phyloP scores from a whole-genome alignment of 139 green algal genomes.

The Ettlia oleoabundans region DNA sequence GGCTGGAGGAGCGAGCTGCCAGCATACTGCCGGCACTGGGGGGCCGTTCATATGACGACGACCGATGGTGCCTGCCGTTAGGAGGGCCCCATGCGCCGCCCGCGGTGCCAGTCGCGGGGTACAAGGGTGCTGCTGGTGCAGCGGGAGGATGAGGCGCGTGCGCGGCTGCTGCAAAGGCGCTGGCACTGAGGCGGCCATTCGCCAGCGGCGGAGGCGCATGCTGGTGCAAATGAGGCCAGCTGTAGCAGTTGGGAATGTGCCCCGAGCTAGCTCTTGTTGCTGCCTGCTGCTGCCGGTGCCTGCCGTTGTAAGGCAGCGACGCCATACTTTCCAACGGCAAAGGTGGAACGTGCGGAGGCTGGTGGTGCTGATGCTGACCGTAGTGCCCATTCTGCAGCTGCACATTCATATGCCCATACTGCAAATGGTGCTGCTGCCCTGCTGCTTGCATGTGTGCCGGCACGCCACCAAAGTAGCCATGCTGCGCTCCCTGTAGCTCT shows the following conservation, averaged over 20 bases:
- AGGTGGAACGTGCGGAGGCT: background rate
- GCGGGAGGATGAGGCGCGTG: background rate
- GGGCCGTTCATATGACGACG: background rate
- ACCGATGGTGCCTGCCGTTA: slow-evolving; percentile 14
- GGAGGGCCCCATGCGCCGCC: too few relatives aligned
- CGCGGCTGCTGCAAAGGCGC: background rate
- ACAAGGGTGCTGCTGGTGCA: background rate
- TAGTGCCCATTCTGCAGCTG: background rate
- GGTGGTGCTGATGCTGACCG: background rate
- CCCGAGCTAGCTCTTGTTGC: background rate
- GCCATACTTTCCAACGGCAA: background rate
- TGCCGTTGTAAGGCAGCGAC: background rate
- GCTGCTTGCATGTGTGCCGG: background rate
- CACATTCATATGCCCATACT: background rate
- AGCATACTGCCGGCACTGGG: slow-evolving; percentile 7
- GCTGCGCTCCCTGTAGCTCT: background rate
- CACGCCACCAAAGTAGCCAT: background rate
- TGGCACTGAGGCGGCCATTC: background rate
- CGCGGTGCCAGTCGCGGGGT: too few relatives aligned
- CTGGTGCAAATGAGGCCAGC: slow-evolving; percentile 4
- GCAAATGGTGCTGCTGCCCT: slow-evolving; percentile 9
- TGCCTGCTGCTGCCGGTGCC: background rate
- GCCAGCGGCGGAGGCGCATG: background rate
- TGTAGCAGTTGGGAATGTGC: background rate
- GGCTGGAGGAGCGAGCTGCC: background rate